phyloP scores from a whole-genome alignment of 2,329 filamentous ascomycete genomes.

The Aspergillus sp. region DNA sequence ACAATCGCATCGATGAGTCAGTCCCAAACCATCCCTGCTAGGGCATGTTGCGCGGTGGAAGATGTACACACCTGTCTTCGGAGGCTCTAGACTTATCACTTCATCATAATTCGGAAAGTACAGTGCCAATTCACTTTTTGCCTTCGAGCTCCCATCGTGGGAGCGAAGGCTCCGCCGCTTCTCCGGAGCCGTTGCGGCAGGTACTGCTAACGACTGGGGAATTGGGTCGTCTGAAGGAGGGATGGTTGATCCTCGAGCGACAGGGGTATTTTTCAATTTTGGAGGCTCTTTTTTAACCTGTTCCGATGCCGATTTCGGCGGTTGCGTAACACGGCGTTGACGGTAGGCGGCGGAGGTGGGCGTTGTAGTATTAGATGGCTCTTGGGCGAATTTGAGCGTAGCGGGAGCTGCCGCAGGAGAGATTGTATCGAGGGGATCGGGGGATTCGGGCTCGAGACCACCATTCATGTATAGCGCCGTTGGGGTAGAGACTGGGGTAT shows the following conservation, averaged over 20 bases:
- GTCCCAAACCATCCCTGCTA: background rate
- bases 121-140: slow-evolving; percentile 85
- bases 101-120: slow-evolving; percentile 97
- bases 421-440: slow-evolving; percentile 28
- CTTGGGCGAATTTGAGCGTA: slow-evolving; percentile 4
- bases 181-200: slow-evolving; percentile 12
- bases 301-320: background rate
- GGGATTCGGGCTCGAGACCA: slow-evolving; percentile 29
- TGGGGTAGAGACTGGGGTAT: slow-evolving; percentile 14
- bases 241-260: background rate
- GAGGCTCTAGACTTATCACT: slow-evolving; percentile 80
- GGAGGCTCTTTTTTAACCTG: background rate
- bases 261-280: slow-evolving; percentile 1
- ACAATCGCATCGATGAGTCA: background rate
- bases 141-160: slow-evolving; percentile 74
- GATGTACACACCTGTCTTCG: slow-evolving; percentile 65
- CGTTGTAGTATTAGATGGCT: background rate
- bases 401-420: slow-evolving; percentile 16
- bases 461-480: slow-evolving; percentile 22
- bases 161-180: slow-evolving; percentile 80
- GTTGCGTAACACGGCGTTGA: slow-evolving; percentile 5
- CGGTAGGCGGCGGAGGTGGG: slow-evolving; percentile 14
- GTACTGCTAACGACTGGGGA: background rate
- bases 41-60: background rate
- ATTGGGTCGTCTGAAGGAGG: background rate